phyloP scores from a whole-genome alignment of 2,329 filamentous ascomycete genomes.

The Aspergillus hortae region DNA sequence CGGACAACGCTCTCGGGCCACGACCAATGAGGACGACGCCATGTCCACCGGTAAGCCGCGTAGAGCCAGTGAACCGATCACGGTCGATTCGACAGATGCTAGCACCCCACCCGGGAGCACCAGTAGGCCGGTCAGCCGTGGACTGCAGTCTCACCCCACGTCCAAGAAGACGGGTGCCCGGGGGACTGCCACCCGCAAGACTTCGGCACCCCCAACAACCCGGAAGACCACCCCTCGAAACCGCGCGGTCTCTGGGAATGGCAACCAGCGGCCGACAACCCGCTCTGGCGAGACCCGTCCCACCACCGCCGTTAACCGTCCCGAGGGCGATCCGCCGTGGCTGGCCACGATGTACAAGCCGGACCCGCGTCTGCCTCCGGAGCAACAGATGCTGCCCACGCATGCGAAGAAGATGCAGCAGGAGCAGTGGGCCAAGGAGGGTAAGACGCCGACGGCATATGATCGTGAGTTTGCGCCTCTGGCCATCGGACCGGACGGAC shows the following conservation, averaged over 20 bases:
- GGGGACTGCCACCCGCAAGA: conserved; percentile 31
- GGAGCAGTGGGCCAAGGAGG: conserved; percentile 92
- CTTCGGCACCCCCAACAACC: conserved; percentile 34
- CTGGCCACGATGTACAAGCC: conserved; percentile 92
- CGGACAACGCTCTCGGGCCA: conserved; percentile 57
- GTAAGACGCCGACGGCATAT: conserved; percentile 78
- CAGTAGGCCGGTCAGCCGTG: conserved; percentile 32
- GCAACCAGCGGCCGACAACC: conserved; percentile 56
- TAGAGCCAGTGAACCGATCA: conserved; percentile 59
- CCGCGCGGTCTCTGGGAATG: conserved; percentile 31
- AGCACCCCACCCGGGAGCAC: conserved; percentile 22
- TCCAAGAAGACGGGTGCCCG: conserved; percentile 30
- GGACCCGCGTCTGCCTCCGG: conserved; percentile 86
- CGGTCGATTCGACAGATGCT: conserved; percentile 20
- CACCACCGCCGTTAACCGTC: conserved; percentile 59
- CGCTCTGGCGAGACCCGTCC: conserved; percentile 56
- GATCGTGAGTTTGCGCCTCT: conserved; percentile 84
- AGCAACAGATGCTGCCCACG: conserved; percentile 92
- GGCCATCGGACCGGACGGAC: conserved; percentile 45
- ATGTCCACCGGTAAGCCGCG: conserved; percentile 61
- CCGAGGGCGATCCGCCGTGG: conserved; percentile 95
- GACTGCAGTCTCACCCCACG: conserved; percentile 23
- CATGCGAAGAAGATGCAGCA: conserved; percentile 88
- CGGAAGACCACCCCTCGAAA: conserved; percentile 40
- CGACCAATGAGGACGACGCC: conserved; percentile 58